A percentile compares a stretch with the other conserved stretches of the same genome.
phyloP scores from a whole-genome alignment of 331 rosid species.

The Phaseolus coccineus region DNA sequence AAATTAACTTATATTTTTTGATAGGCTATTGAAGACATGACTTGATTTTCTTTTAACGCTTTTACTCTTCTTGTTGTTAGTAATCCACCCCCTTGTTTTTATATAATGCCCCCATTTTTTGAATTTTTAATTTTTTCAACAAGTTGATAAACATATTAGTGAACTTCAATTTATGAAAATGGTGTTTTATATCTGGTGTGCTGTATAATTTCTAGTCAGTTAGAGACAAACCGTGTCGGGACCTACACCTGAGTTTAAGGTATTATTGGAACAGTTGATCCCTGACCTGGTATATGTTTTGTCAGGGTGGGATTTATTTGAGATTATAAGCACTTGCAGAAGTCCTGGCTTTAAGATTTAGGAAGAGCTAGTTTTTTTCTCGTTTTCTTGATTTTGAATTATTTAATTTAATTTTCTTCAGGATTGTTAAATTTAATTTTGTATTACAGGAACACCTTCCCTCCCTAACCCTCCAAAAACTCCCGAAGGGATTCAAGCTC shows the following conservation, averaged over 20 bases:
- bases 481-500: conserved; percentile 64
- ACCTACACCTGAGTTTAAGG: conserved; percentile 3
- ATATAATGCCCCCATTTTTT: background rate
- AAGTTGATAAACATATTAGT: background rate
- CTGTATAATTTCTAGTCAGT: conserved; percentile 21
- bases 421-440: conserved; percentile 26
- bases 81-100: background rate
- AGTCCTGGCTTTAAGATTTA: conserved; percentile 20
- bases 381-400: conserved; percentile 27
- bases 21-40: background rate
- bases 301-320: conserved; percentile 17
- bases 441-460: conserved; percentile 66
- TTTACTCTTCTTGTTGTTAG: background rate
- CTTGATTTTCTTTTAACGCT: background rate
- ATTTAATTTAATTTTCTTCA: conserved; percentile 16
- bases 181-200: background rate
- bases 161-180: conserved; percentile 7
- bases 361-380: conserved; percentile 20
- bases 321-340: conserved; percentile 3
- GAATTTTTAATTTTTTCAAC: background rate
- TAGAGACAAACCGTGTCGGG: background rate
- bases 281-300: conserved; percentile 13
- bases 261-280: conserved; percentile 7
- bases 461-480: conserved; percentile 48
- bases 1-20: conserved; percentile 29